A percentile compares a stretch with the other conserved stretches of the same genome.
Conservation (phyloP, 441 rosid genomes). For the Erysimum cheiri region DNA sequence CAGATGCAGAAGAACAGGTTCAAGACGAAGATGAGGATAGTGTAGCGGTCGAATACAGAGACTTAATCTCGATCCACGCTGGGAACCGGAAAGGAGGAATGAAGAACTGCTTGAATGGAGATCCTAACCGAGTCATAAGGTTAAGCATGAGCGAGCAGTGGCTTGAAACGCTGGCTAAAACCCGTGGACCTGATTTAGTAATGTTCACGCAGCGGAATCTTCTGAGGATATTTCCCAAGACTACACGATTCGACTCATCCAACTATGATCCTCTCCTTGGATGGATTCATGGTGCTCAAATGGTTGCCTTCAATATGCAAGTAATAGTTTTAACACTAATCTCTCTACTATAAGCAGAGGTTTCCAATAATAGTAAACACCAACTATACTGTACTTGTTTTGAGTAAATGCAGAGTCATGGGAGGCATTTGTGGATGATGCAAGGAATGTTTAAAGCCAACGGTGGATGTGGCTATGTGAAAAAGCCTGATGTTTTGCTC, state of each 20-base stretch:
- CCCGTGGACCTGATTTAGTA: constrained; percentile 60
- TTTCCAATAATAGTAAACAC: background rate
- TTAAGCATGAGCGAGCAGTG: constrained; percentile 84
- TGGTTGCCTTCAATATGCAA: constrained; percentile 95
- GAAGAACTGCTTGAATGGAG: constrained; percentile 50
- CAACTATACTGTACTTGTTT: constrained; percentile 12
- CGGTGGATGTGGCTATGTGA: constrained; percentile 74
- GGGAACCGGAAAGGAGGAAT: constrained; percentile 69
- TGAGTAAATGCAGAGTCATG: constrained; percentile 51
- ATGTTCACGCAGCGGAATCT: constrained; percentile 70
- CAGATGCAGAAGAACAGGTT: constrained; percentile 47
- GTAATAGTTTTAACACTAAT: constrained; percentile 38
- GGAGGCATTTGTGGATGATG: constrained; percentile 68
- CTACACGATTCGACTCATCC: constrained; percentile 63
- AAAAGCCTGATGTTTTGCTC: constrained; percentile 67
- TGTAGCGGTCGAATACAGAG: constrained; percentile 53
- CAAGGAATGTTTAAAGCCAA: constrained; percentile 83
- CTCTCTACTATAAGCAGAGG: background rate
- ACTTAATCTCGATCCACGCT: constrained; percentile 81
- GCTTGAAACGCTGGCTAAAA: constrained; percentile 63
- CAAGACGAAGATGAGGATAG: constrained; percentile 65
- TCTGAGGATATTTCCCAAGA: constrained; percentile 73
- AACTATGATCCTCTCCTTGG: constrained; percentile 74
- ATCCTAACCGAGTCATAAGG: constrained; percentile 57
- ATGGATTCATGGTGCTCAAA: constrained; percentile 87